Evolutionary conservation across 1,139 yeast genomes (phyloP).

Genomic region (Hansenula lynferdii): DNA sequence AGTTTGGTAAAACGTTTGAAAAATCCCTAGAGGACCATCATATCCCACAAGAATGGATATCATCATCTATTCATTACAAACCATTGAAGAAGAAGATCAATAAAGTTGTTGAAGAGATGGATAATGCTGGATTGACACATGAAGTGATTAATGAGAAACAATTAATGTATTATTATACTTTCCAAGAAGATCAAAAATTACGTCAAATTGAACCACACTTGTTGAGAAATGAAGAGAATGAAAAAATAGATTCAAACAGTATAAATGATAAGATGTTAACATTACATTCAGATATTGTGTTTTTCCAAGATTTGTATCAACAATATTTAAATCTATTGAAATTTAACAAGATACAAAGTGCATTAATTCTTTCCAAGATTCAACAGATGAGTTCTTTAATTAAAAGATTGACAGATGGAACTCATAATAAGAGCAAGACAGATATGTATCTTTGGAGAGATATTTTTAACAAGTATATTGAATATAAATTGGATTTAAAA

Average conservation of each 20-base stretch:
- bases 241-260: constrained; percentile 6
- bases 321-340: constrained; percentile 11
- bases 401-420: constrained; percentile 48
- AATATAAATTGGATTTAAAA: constrained; percentile 60
- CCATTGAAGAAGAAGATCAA: constrained; percentile 62
- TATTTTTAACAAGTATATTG: constrained; percentile 58
- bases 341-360: constrained; percentile 13
- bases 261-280: constrained; percentile 6
- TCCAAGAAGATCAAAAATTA: constrained; percentile 18
- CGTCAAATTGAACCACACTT: constrained; percentile 29
- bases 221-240: constrained; percentile 28
- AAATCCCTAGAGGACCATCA: constrained; percentile 55
- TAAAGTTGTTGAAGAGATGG: constrained; percentile 56
- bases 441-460: constrained; percentile 74
- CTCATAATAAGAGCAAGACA: constrained; percentile 33
- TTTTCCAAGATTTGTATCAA: constrained; percentile 17
- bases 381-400: constrained; percentile 54
- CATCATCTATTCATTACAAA: constrained; percentile 68
- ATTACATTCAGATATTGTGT: constrained; percentile 11
- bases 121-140: constrained; percentile 43
- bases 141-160: constrained; percentile 37
- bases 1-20: constrained; percentile 69
- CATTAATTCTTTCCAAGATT: constrained; percentile 23
- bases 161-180: constrained; percentile 28
- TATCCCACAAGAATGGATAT: constrained; percentile 66